A percentile compares a stretch with the other conserved stretches of the same genome.
phyloP scores from a whole-genome alignment of 768 basidiomycete species.

The Pleurotus giganteus region DNA sequence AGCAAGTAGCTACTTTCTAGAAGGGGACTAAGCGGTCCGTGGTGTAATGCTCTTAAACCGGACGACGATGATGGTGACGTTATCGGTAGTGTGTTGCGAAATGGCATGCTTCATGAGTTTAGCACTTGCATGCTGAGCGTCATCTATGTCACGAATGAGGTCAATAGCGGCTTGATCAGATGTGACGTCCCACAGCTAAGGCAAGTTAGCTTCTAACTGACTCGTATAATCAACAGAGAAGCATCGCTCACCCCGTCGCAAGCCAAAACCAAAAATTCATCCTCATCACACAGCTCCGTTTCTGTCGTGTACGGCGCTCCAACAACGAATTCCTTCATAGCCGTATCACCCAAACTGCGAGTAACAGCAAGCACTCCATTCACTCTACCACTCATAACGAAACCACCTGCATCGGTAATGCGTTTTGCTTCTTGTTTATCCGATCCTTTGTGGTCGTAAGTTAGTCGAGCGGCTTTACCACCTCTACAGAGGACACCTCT shows the following conservation, averaged over 20 bases:
- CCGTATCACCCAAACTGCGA: conserved; percentile 90
- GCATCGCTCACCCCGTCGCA: conserved; percentile 86
- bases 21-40: not conserved
- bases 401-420: conserved; percentile 96
- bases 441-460: conserved; percentile 98
- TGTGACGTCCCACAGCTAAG: conserved; percentile 93
- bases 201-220: conserved; percentile 11
- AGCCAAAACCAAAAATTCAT: conserved; percentile 93
- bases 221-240: conserved; percentile 6
- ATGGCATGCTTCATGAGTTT: conserved; percentile 81
- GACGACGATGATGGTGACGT: conserved; percentile 88
- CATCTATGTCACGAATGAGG: conserved; percentile 64
- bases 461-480: conserved; percentile 88
- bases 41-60: conserved; percentile 55
- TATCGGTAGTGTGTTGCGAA: conserved; percentile 88
- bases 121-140: conserved; percentile 82
- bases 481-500: conserved; percentile 89
- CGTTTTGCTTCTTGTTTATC: conserved; percentile 97
- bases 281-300: conserved; percentile 84
- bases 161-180: conserved; percentile 91
- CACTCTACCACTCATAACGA: conserved; percentile 97
- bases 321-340: conserved; percentile 99
- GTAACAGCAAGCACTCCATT: conserved; percentile 98
- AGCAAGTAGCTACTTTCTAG: not conserved
- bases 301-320: conserved; percentile 99